A percentile compares a stretch with the other conserved stretches of the same genome.
Conservation (phyloP, 2,329 filamentous ascomycete genomes). For the Paecilomyces dactylethromorphus region DNA sequence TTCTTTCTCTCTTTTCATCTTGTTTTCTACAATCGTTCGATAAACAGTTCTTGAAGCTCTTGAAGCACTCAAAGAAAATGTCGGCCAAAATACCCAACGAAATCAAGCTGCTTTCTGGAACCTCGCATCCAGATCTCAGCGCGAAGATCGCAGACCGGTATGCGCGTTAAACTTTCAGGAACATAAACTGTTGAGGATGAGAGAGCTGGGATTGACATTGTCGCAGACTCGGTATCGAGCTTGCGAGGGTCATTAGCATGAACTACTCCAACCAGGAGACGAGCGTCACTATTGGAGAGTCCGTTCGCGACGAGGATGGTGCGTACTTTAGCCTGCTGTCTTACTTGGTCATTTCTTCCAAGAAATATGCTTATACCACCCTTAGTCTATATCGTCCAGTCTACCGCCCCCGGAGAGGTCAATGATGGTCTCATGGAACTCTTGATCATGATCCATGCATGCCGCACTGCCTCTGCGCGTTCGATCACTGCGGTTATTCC, state of each 20-base stretch:
- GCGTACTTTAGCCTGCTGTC: conserved; percentile 19
- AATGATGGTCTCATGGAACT: conserved; percentile 98
- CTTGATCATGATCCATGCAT: conserved; percentile 96
- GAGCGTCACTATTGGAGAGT: conserved; percentile 85
- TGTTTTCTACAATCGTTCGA: background rate
- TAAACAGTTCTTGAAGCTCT: background rate
- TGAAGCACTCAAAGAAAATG: conserved; percentile 31
- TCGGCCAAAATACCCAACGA: conserved; percentile 53
- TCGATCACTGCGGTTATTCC: conserved; percentile 93
- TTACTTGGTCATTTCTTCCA: background rate
- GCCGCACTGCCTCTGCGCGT: conserved; percentile 75
- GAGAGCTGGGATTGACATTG: background rate
- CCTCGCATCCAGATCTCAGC: conserved; percentile 64
- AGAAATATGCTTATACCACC: background rate
- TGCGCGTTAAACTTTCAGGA: conserved; percentile 12
- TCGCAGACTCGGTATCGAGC: conserved; percentile 56
- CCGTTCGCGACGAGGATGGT: conserved; percentile 92
- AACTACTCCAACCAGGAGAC: conserved; percentile 60
- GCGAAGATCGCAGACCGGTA: conserved; percentile 63
- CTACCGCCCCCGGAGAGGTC: conserved; percentile 89
- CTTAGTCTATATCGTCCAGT: conserved; percentile 88
- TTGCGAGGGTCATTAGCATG: conserved; percentile 62
- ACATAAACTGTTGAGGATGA: conserved; percentile 1
- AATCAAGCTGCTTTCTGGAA: conserved; percentile 69
- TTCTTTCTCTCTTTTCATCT: conserved; percentile 3